phyloP scores from a whole-genome alignment of 257 asterid genomes.

The Handroanthus guayacan region DNA sequence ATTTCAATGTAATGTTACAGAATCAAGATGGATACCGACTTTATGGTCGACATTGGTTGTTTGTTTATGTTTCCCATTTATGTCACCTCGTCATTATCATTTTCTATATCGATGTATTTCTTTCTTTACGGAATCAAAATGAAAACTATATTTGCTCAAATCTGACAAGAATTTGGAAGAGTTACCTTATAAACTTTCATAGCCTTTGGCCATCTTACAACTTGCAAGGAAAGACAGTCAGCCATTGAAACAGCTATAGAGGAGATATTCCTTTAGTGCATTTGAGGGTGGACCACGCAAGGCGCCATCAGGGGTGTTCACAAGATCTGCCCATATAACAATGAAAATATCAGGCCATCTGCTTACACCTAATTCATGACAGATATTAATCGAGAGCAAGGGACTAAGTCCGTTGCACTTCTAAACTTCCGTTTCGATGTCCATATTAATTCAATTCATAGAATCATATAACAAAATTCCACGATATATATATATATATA shows the following conservation, averaged over 20 bases:
- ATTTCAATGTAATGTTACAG: constrained; percentile 13
- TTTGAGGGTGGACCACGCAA: background rate
- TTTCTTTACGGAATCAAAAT: background rate
- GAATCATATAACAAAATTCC: background rate
- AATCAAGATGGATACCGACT: constrained; percentile 4
- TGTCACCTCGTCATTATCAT: background rate
- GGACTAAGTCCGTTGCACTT: background rate
- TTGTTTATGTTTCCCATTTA: background rate
- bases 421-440: background rate
- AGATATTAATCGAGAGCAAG: background rate
- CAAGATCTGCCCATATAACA: constrained; percentile 1
- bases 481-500: background rate
- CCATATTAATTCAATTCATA: background rate
- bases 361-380: background rate
- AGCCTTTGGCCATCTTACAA: background rate
- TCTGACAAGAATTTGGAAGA: background rate
- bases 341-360: background rate
- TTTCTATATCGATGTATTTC: background rate
- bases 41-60: background rate
- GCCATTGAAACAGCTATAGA: background rate
- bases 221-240: background rate
- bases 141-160: no score
- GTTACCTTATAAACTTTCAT: background rate
- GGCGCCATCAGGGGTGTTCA: background rate
- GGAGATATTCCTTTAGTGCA: background rate